These are phyloP conservation scores for Acanthamoeba castellanii DNA, from an alignment of 208 protist genomes.

Conservation along the genomic window DNA sequence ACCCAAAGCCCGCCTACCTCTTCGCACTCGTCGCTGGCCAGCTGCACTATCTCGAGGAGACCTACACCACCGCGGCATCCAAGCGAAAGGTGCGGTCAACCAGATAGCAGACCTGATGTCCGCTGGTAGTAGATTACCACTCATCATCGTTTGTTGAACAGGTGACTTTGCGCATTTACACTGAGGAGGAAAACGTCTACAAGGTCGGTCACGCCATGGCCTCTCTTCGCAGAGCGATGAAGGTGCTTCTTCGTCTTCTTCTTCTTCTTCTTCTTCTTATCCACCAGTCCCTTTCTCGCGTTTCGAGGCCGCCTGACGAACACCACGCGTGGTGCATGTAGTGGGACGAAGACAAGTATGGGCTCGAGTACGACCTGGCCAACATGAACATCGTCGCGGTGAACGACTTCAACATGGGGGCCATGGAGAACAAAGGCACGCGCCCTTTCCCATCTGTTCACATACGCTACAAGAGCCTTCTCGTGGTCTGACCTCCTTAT, in stretches of 20 bases:
- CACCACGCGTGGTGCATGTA: neutral
- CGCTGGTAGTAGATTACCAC: neutral
- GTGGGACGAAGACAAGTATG: slow-evolving; percentile 89
- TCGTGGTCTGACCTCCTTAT: neutral
- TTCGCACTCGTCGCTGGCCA: slow-evolving; percentile 81
- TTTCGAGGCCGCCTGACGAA: neutral
- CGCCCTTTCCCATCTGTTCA: too few relatives aligned
- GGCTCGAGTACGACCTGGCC: slow-evolving; percentile 88
- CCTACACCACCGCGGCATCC: slow-evolving; percentile 24
- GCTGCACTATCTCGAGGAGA: slow-evolving; percentile 41
- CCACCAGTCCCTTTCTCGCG: too few relatives aligned
- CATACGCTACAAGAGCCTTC: too few relatives aligned
- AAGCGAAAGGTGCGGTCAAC: neutral
- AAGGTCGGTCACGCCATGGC: slow-evolving; percentile 83
- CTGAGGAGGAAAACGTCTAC: slow-evolving; percentile 78
- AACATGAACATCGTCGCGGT: slow-evolving; percentile 87
- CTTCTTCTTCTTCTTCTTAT: too few relatives aligned
- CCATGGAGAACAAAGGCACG: slow-evolving; percentile 90
- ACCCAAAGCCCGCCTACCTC: slow-evolving; percentile 78
- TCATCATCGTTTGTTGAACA: neutral
- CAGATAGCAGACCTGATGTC: neutral
- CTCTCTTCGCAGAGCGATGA: slow-evolving; percentile 84
- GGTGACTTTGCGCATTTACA: slow-evolving; percentile 79
- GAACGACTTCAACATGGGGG: slow-evolving; percentile 88
- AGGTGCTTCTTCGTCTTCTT: neutral